Evolutionary conservation across 2,329 filamentous ascomycete species (phyloP).

Genomic region (Microascus cirrosus): DNA sequence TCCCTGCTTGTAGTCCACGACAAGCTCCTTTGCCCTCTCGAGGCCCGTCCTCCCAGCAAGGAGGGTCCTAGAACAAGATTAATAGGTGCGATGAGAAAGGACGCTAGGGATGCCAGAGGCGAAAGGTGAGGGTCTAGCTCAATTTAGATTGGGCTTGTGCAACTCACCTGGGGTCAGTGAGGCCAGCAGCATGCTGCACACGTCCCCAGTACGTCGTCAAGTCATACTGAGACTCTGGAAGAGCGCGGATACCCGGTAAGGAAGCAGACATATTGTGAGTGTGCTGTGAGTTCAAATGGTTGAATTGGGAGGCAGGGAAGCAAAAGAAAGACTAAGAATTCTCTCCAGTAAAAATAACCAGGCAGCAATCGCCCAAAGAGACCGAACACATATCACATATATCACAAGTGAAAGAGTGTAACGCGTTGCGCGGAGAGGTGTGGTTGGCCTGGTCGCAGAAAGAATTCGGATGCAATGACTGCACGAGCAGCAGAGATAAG

Average conservation of each 20-base stretch:
- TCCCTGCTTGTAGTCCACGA: constrained; percentile 80
- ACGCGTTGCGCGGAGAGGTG: no score
- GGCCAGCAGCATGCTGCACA: constrained; percentile 76
- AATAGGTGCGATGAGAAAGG: not conserved
- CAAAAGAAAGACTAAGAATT: not conserved
- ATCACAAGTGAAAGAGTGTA: no score
- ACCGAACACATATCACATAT: no score
- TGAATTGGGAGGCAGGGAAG: not conserved
- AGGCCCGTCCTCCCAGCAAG: constrained; percentile 69
- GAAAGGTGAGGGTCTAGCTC: not conserved
- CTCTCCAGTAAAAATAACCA: no score
- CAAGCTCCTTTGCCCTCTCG: constrained; percentile 72
- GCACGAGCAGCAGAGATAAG: no score
- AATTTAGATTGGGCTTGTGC: not conserved
- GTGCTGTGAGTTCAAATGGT: not conserved
- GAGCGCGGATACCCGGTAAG: constrained; percentile 59
- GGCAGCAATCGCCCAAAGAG: no score
- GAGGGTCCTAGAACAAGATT: constrained; percentile 54
- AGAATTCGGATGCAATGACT: no score
- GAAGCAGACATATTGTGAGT: constrained; percentile 48
- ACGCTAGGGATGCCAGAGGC: not conserved
- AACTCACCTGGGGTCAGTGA: constrained; percentile 81
- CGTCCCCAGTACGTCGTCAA: constrained; percentile 90
- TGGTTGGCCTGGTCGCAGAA: no score
- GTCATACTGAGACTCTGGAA: constrained; percentile 88